Evolutionary conservation across 495 filamentous ascomycete genomes (phyloP), one percentile per base, ranked within the genome.

Genomic region (Xylaria acuta): DNA sequence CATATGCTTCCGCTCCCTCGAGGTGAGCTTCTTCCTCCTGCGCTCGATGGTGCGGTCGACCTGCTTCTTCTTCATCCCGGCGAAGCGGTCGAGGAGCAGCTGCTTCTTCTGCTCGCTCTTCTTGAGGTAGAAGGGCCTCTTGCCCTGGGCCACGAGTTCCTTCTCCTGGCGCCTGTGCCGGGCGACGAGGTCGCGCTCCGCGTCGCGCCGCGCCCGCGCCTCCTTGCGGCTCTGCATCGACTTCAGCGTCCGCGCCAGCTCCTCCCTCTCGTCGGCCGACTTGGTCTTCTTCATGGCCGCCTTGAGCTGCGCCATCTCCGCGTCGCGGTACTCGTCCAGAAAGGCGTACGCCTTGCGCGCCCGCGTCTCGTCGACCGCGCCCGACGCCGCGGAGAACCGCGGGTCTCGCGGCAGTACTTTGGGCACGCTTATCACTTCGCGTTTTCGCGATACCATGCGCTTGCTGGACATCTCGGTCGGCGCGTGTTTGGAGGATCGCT

Each of bases 61-160:
- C 80, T 98, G 90, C 82, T 90, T 91, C 63, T 90, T 90, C 83
- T 91, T 94, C 88, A 98, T 89, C 67, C 87, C 88, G 72, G 88
- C 84, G 76, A 92, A 98, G 80, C 91, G 90, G 76, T 97, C 91
- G 72, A 92, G 80, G 70, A 97, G 82, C 38, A 94, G 84, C 79
- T 90, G 81, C 83, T 94, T 94, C 89, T 97, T 97, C 82, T 94
- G 86, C 82, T 97, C 94, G 71, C 88, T 90, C 82, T 92, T 90
- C 88, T 98, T 98, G 73, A 98, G 84, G 79, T 92, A 97, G 78
- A 94, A 99, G 7, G 95, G 95, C 63, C 67, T 30, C 89, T 98
- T 97, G 30, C 96, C 96, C 82, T 94, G 88, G 75, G 86, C 87
- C 38, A 98, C 89, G 67, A 92, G 80, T 80, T 94, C 91, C 82